Conservation (phyloP, 1,284 basidiomycete species). For the Malassezia obtusa region DNA sequence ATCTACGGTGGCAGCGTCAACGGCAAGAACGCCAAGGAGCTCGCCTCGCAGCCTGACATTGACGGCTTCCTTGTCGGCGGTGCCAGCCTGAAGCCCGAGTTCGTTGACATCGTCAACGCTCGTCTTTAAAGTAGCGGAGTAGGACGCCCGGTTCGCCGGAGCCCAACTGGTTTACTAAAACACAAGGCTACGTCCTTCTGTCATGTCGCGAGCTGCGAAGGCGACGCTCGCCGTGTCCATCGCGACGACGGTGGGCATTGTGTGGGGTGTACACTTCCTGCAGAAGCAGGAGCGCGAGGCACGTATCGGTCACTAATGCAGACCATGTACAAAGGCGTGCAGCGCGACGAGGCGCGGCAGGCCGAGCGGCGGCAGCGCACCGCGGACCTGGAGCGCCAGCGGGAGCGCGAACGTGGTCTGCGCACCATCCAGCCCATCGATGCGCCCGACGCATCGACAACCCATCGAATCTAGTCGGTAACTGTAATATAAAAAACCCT, state of each 20-base stretch:
- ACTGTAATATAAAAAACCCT: background rate
- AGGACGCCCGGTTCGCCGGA: background rate
- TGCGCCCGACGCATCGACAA: background rate
- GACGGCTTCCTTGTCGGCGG: conserved; percentile 99
- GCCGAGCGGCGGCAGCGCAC: conserved; percentile 33
- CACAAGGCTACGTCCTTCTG: background rate
- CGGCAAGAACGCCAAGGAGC: conserved; percentile 72
- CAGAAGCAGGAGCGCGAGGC: conserved; percentile 79
- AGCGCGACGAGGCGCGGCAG: conserved; percentile 37
- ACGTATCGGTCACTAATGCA: conserved; percentile 1
- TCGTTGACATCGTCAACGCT: conserved; percentile 69
- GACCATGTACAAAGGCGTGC: conserved; percentile 43
- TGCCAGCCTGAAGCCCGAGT: conserved; percentile 89
- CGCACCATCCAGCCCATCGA: conserved; percentile 31
- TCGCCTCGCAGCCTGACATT: conserved; percentile 61
- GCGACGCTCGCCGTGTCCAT: conserved; percentile 64
- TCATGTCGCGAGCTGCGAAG: conserved; percentile 68
- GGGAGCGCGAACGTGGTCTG: conserved; percentile 29
- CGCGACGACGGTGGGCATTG: conserved; percentile 59
- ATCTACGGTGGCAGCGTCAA: conserved; percentile 94
- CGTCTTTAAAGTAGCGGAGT: conserved; percentile 14
- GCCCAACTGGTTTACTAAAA: background rate
- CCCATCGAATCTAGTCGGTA: background rate
- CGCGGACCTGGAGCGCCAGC: conserved; percentile 29
- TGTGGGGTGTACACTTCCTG: conserved; percentile 84